Percentiles rank a stretch among this genome's conserved stretches.
These are phyloP conservation scores for Leishmania gerbilli DNA, from an alignment of 208 protist species.

Conservation along the genomic window DNA sequence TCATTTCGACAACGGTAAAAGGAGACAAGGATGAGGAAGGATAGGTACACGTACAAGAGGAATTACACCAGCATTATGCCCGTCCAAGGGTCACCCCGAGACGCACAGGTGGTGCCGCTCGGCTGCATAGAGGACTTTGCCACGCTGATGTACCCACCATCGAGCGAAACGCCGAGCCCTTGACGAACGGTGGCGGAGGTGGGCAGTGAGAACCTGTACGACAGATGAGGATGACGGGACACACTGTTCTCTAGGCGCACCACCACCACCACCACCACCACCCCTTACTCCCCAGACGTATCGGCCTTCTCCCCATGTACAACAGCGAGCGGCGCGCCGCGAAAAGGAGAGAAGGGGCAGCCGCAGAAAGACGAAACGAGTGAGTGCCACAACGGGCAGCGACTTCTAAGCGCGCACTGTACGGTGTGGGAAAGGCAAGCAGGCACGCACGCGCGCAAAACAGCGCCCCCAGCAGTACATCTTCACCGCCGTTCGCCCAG, in stretches of 20 bases:
- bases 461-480: neutral
- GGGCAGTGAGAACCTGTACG: neutral
- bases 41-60: neutral
- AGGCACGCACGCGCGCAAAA: neutral
- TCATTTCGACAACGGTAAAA: neutral
- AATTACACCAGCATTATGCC: neutral
- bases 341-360: neutral
- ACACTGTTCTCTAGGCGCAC: neutral
- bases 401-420: neutral
- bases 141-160: neutral
- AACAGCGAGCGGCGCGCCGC: neutral
- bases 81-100: neutral
- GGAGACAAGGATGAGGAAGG: neutral
- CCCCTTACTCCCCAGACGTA: neutral
- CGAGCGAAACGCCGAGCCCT: neutral
- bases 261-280: neutral
- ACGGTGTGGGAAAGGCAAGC: neutral
- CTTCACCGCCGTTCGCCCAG: neutral
- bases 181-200: neutral
- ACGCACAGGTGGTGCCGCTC: neutral
- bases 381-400: neutral
- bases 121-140: neutral
- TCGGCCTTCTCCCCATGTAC: neutral
- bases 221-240: neutral
- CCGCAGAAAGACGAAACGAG: neutral